Base-by-base conservation (phyloP, 305 asterid species). In the Euphrasia arctica region DNA sequence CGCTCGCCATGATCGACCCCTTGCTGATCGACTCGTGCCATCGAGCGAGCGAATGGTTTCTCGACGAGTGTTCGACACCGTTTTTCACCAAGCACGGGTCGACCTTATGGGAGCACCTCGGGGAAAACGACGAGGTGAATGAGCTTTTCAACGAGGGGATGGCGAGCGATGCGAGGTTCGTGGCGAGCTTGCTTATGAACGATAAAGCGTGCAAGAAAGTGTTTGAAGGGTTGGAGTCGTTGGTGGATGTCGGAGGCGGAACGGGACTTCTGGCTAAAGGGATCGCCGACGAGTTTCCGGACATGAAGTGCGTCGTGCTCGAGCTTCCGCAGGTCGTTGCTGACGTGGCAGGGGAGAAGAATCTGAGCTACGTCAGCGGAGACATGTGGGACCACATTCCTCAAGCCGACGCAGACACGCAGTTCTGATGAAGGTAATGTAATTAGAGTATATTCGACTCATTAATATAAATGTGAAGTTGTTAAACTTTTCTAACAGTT, bases 231-330 rank as follows among this genome's bases (percentile, higher is more conserved):
- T 1, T 69, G 49, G 0, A 4, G 2, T n/a, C 50, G 1, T 0
- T 61, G 67, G 67, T 69, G 58, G 73, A 69, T 25, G 73, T 69
- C 1, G 67, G 50, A 0, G 73, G 72, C 0, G 72, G 72, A 13
- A 61, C 62, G 0, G 62, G 72, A 0, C 1, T 18, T 10, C 4
- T 43, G 62, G 72, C 72, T 1, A 54, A 25, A 4, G 63, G 6
- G 1, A 11, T 61, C 0, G 58, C 58, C 2, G 57, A 5, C 0
- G 67, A 63, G 0, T 52, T 61, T 5, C 67, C 73, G 8, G 63
- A 10, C 2, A 28, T 68, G 50, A 41, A 42, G 22, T 61, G 67
- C 3, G 1, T 10, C 0, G 73, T 69, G 62, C n/a, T 69, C 1
- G 73, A 69, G 14, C 73, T 61, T 6, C 72, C 72, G 9, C 72